A percentile compares a stretch with the other conserved stretches of the same genome.
These are phyloP conservation scores for Russula virescens DNA, from an alignment of 768 basidiomycete species.

Conservation along the genomic window DNA sequence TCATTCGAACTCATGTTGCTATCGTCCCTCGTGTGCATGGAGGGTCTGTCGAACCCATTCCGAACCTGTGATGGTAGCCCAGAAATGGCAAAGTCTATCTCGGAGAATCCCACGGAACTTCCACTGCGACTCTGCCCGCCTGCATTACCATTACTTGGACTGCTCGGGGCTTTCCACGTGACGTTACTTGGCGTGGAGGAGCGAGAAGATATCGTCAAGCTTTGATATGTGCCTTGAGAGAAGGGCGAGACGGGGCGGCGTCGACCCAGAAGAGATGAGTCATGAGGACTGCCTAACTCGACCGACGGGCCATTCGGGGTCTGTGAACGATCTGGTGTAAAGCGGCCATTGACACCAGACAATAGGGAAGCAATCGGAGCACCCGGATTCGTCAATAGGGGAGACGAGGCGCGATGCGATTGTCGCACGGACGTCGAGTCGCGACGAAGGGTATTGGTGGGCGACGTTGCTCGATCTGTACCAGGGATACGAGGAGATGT, in stretches of 20 bases:
- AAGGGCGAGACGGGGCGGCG: slow-evolving; percentile 72
- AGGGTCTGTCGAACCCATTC: slow-evolving; percentile 18
- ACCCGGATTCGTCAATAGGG: slow-evolving; percentile 37
- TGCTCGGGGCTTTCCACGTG: slow-evolving; percentile 51
- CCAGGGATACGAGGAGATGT: slow-evolving; percentile 51
- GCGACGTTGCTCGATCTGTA: slow-evolving; percentile 31
- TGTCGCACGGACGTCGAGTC: slow-evolving; percentile 47
- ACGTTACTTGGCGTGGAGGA: slow-evolving; percentile 67
- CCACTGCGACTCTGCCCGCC: slow-evolving; percentile 49
- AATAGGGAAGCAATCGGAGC: slow-evolving; percentile 32
- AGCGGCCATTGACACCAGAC: slow-evolving; percentile 58
- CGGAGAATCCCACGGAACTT: slow-evolving; percentile 44
- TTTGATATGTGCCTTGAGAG: slow-evolving; percentile 53
- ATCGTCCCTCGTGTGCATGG: slow-evolving; percentile 30
- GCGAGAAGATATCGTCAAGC: slow-evolving; percentile 48
- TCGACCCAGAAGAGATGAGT: slow-evolving; percentile 49
- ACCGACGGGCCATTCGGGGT: slow-evolving; percentile 24
- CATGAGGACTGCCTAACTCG: slow-evolving; percentile 26
- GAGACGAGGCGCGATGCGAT: slow-evolving; percentile 43
- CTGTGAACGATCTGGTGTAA: slow-evolving; percentile 46
- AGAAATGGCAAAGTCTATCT: slow-evolving; percentile 27
- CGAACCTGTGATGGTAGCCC: slow-evolving; percentile 24
- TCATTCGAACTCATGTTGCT: slow-evolving; percentile 31
- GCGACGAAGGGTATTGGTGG: slow-evolving; percentile 40
- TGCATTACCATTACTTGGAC: slow-evolving; percentile 30